Base-by-base conservation (phyloP, 208 protist species). In the Trichomonas vaginalis region DNA sequence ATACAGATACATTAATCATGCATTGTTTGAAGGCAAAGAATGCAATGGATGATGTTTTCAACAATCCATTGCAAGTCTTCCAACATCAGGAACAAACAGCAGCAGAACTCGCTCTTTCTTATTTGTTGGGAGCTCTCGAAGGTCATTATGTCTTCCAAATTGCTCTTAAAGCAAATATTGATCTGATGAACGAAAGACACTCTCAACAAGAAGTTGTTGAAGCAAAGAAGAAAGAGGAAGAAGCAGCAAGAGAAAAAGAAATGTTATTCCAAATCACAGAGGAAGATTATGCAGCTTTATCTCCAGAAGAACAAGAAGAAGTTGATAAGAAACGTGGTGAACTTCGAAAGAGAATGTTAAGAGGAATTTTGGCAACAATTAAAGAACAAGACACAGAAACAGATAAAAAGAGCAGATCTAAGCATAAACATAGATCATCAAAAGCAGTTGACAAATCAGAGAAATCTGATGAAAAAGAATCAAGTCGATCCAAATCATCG, bases 181-280 rank as follows among this genome's bases (percentile, higher is more conserved):
- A 35, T 12, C 12, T 8, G 12, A 23, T 92, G 45, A 45, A 35
- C 17, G 40, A 51, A 51, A 35, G 17, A 27, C 10, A 92, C n/a
- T 2, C 12, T 0, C 17, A 10, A 35, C 23, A 92, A n/a, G 15
- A 17, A n/a, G n/a, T 27, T 10, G 45, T 51, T 2, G 45, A 92
- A 37, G 32, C 6, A 39, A 51, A 35, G 17, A 39, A 21, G 51
- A 45, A 51, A 92, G 45, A 35, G 1, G 10, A 48, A 39, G n/a
- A 92, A 51, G 27, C 27, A 51, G n/a, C 35, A 35, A 14, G 51
- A 39, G 40, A 51, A 32, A 51, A 42, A 35, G 45, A 51, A 35
- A 92, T 48, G 17, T 51, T 92, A 15, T 92, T 92, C n/a, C 42
- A 92, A n/a, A 92, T 92, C 40, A 92, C 45, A 48, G 86, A 92